Percentiles rank a stretch among this genome's conserved stretches.
Evolutionary conservation across 2,329 filamentous ascomycete genomes (phyloP).

Genomic region (Macrophomina pseudophaseolina): DNA sequence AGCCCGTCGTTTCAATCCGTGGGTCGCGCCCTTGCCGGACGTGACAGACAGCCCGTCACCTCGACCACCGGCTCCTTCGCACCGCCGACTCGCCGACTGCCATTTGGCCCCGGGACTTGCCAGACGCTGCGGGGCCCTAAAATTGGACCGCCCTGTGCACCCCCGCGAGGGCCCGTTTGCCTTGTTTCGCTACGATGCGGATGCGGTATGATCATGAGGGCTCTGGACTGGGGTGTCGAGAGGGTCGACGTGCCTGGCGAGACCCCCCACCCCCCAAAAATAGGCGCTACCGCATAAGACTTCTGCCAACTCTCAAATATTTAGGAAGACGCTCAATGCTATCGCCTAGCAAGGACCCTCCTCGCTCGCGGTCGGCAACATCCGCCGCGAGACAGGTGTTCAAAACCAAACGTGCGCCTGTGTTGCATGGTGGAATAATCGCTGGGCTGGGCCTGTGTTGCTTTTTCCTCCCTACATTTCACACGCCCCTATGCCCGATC

Average conservation of each 20-base stretch:
- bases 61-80: slow-evolving; percentile 3
- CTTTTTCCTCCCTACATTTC: slow-evolving; percentile 14
- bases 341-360: slow-evolving; percentile 13
- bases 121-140: slow-evolving; percentile 7
- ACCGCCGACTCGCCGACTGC: slow-evolving; percentile 15
- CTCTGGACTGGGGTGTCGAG: neutral
- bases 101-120: slow-evolving; percentile 21
- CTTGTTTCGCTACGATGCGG: slow-evolving; percentile 13
- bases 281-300: slow-evolving; percentile 7
- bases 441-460: slow-evolving; percentile 1
- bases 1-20: slow-evolving; percentile 6
- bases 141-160: slow-evolving; percentile 13
- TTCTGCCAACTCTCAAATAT: neutral
- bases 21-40: neutral
- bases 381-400: slow-evolving; percentile 16
- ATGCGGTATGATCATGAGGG: slow-evolving; percentile 19
- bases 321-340: neutral
- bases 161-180: slow-evolving; percentile 18
- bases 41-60: neutral
- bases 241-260: neutral
- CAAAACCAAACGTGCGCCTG: slow-evolving; percentile 19
- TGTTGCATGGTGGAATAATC: neutral
- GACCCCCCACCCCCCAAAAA: neutral
- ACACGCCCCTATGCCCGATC: neutral
- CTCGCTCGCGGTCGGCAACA: slow-evolving; percentile 14